Conservation (phyloP, 2,329 filamentous ascomycete species). For the Venturia nashicola region DNA sequence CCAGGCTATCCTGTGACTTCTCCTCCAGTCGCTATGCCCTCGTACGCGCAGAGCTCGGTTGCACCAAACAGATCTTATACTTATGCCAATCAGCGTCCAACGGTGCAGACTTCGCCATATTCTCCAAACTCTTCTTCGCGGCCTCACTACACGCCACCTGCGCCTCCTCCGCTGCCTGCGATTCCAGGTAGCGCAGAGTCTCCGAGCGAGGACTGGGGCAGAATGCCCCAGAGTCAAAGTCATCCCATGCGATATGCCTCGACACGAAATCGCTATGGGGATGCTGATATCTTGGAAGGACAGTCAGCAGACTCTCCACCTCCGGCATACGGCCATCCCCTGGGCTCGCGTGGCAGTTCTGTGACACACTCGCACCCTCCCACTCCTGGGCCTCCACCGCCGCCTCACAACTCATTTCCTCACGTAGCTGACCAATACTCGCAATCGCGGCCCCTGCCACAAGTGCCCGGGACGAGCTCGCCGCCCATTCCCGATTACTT, state of each 20-base stretch:
- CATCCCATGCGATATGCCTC: slow-evolving; percentile 4
- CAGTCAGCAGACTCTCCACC: slow-evolving; percentile 15
- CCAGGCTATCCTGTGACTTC: slow-evolving; percentile 1
- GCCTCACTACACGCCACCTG: slow-evolving; percentile 23
- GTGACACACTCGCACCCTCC: slow-evolving; percentile 26
- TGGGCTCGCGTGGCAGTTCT: slow-evolving; percentile 11
- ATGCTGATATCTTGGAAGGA: background rate
- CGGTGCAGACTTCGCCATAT: slow-evolving; percentile 11
- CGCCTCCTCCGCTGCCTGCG: slow-evolving; percentile 24
- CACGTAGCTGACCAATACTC: slow-evolving; percentile 43
- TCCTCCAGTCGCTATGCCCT: slow-evolving; percentile 1
- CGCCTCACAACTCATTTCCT: slow-evolving; percentile 34
- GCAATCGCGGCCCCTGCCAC: slow-evolving; percentile 45
- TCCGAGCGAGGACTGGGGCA: slow-evolving; percentile 23
- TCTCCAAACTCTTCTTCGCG: slow-evolving; percentile 11
- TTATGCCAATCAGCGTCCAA: slow-evolving; percentile 9
- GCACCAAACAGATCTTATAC: slow-evolving; percentile 9
- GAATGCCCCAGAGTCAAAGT: slow-evolving; percentile 12
- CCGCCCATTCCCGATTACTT: slow-evolving; percentile 29
- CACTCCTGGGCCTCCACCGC: slow-evolving; percentile 39
- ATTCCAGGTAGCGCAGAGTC: slow-evolving; percentile 22
- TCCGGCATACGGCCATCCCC: slow-evolving; percentile 13
- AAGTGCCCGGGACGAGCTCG: slow-evolving; percentile 33
- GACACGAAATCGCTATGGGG: slow-evolving; percentile 5
- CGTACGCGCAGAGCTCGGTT: background rate